Evolutionary conservation across 768 basidiomycete genomes (phyloP), one percentile per base, ranked within the genome.

Genomic region (Hydnomerulius pinastri): DNA sequence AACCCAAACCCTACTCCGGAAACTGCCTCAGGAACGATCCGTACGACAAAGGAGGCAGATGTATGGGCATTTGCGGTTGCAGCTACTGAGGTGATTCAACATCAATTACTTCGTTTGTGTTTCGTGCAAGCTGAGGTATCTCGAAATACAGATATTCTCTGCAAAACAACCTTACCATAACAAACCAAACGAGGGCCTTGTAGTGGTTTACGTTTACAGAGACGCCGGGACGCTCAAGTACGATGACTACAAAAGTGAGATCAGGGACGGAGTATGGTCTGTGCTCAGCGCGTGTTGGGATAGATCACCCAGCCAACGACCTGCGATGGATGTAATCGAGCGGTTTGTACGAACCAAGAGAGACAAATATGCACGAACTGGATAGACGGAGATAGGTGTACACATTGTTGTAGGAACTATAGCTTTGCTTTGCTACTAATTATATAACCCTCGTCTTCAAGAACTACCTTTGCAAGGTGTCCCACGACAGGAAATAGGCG

Each of bases 401-500:
- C 30, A 44, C 21, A n/a, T 7, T 15, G 6, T 12, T 5, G 1
- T 18, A 27, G 24, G 32, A 24, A 43, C 50, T 61, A 73, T 37
- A 74, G 25, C 43, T 50, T 74, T 6, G 68, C 48, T 44, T 23
- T 54, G 18, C 42, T 37, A 20, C 56, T 54, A 4, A 71, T 58
- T 6, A 47, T 51, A 35, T 66, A 48, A 11, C 80, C 84, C 46
- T 76, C 74, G 6, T 82, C 80, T 59, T 87, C 79, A 33, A 89
- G 64, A 13, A 81, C 76, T 18, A 65, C 66, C 60, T 71, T 80
- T 7, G 92, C 89, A 30, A 92, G 60, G 18, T 69, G 67, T 25
- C 90, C 92, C 40, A 89, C 70, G 20, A 82, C 53, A 12, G 80
- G 83, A 67, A 90, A 90, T 8, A 74, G 60, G 1, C 50, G 46